Evolutionary conservation across 2,329 filamentous ascomycete species (phyloP).

Genomic region (Talaromyces verruculosus): DNA sequence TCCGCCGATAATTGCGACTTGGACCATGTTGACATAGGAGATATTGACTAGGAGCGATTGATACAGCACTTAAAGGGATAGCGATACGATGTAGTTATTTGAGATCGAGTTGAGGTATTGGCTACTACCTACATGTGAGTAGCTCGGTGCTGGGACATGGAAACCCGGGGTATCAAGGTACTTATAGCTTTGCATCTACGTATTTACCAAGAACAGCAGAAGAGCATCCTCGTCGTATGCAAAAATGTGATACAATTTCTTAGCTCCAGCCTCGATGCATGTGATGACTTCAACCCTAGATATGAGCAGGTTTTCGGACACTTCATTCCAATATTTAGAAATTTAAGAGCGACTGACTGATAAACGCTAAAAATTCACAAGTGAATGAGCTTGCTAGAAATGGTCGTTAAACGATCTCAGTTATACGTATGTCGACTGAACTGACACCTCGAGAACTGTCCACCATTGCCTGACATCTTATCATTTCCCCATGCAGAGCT

Average conservation of each 20-base stretch:
- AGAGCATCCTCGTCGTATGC: not conserved
- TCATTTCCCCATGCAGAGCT: not conserved
- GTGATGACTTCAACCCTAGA: not conserved
- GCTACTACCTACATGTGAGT: not conserved
- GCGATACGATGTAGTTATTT: too few species aligned
- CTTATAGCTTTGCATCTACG: not conserved
- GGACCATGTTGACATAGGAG: not conserved
- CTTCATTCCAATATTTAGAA: not conserved
- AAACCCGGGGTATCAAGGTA: not conserved
- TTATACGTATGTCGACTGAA: not conserved
- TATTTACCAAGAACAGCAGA: not conserved
- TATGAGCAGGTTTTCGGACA: not conserved
- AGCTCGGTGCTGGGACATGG: not conserved
- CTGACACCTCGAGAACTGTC: not conserved
- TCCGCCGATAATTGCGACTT: not conserved
- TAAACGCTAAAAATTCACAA: not conserved
- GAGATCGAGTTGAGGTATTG: not conserved
- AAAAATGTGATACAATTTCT: not conserved
- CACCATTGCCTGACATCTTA: not conserved
- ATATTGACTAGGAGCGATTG: not conserved
- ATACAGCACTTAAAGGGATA: too few species aligned
- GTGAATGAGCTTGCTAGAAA: not conserved
- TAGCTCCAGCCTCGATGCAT: not conserved
- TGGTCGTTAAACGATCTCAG: not conserved
- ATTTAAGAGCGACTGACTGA: not conserved